Conservation (phyloP, 169 alveolate species). For the Plasmodium reichenowi region DNA sequence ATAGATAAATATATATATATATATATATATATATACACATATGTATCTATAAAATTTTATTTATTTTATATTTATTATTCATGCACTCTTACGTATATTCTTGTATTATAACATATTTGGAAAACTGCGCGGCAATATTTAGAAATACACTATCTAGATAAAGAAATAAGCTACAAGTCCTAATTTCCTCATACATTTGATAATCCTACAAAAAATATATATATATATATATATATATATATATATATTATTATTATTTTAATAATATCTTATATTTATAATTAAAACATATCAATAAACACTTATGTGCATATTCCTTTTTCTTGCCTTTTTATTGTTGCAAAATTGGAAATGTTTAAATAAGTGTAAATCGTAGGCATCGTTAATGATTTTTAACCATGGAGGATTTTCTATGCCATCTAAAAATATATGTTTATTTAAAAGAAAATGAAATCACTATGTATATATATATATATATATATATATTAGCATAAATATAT, state of each 20-base stretch:
- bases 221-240: no score
- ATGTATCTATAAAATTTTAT: not conserved
- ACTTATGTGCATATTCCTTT: not conserved
- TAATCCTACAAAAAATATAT: constrained; percentile 19
- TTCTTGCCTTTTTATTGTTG: not conserved
- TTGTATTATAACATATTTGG: constrained; percentile 51
- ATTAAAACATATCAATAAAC: not conserved
- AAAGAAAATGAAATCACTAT: not conserved
- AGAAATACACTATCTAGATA: constrained; percentile 40
- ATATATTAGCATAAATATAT: no score
- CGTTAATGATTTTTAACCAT: constrained; percentile 44
- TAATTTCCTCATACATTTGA: constrained; percentile 45
- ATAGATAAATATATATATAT: no score
- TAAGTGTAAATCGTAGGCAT: constrained; percentile 35
- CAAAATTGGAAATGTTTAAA: constrained; percentile 21
- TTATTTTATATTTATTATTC: not conserved
- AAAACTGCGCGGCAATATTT: constrained; percentile 37
- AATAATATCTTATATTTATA: not conserved
- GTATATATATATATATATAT: not conserved
- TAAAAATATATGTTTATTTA: not conserved
- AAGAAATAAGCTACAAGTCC: constrained; percentile 38
- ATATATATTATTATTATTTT: not conserved
- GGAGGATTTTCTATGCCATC: not conserved
- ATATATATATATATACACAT: not conserved
- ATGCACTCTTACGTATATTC: constrained; percentile 53